Evolutionary conservation across 352 stramenopile genomes (phyloP), one percentile per base, ranked within the genome.

Genomic region (Nothophytophthora sp.): DNA sequence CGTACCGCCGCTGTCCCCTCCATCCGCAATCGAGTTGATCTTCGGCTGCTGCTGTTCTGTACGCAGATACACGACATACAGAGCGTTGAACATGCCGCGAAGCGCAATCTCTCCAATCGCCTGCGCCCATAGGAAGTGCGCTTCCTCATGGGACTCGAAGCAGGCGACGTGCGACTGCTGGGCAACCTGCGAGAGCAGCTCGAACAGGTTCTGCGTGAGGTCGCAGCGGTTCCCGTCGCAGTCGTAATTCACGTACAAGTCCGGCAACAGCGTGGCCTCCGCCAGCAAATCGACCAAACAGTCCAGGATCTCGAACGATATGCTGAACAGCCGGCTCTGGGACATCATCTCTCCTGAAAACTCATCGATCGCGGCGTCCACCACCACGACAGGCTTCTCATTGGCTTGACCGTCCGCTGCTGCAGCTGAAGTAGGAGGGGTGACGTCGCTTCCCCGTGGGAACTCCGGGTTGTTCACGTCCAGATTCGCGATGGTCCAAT

Each of bases 241-340:
- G 71, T 99, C 97, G 71, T 99, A 99, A 62, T 99, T 99, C 25
- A 98, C 86, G 60, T 99, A 99, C 10, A 99, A 58, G 63, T 99
- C 97, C 4, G 96, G 85, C 44, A 99, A 86, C 1, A 99, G 61
- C 8, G 86, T 92, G 27, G 96, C 82, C 67, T 99, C 96, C 10
- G 92, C 73, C 34, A 97, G 96, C 40, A 99, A 94, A 51, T 99
- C 97, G 6, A 99, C 78, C 5, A 99, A 70, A 27, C 80, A 97
- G 63, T 99, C 74, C 11, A 90, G 48, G 30, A 95, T 76, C 60
- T 95, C 85, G 51, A 88, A 79, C 6, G 82, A 90, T 13, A 82
- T 68, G 7, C 60, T 67, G 41, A 81, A 88, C 16, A 92, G 44
- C 23, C 73, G 81, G 15, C 54, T 49, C 24, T 73, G 68, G 8